Base-by-base conservation (phyloP, 2,329 filamentous ascomycete species). In the Colletotrichum simmondsii region DNA sequence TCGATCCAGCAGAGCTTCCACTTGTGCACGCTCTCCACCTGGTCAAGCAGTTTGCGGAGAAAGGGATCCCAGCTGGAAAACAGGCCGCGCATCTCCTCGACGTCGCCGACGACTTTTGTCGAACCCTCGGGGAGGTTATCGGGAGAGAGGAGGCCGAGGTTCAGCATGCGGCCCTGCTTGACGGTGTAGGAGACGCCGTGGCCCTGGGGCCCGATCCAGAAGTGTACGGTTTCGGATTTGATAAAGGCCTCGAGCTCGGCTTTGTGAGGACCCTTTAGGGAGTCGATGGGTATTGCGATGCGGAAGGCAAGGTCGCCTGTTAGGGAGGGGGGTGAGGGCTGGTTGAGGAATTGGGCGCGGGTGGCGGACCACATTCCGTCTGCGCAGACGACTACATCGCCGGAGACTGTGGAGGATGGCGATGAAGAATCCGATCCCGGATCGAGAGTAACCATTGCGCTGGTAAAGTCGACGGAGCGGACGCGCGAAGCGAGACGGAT, bases 221-320 rank as follows among this genome's bases (percentile, higher is more conserved):
- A 87, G 74, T 88, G 85, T 3, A 89, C 85, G 42, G 85, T 82
- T 2, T 88, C 87, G 16, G 85, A 80, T 5, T 81, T 77, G 0
- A 88, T 83, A 26, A 88, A 84, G 1, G 80, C 76, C 4, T 77
- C 79, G 16, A 90, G 78, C 52, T 87, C 86, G 1, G 65, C 58
- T 28, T 63, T 71, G 54, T 73, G 71, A 6, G 84, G 83, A 58
- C 87, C 83, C 3, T 80, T 80, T 79, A 90, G 86, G 58, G 87
- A 83, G 32, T 85, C 80, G 3, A 84, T 83, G 4, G 83, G 82
- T 14, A 90, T 78, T 7, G 88, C 79, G 59, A 90, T 82, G 5
- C 89, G 85, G 77, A 90, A 91, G 2, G 88, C 88, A 35, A 90
- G 78, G 76, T 91, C 88, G 1, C 89, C 89, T 0, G 89, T 90